These are phyloP conservation scores for Platanthera zijinensis DNA, from an alignment of 106 monocot genomes.

Conservation along the genomic window DNA sequence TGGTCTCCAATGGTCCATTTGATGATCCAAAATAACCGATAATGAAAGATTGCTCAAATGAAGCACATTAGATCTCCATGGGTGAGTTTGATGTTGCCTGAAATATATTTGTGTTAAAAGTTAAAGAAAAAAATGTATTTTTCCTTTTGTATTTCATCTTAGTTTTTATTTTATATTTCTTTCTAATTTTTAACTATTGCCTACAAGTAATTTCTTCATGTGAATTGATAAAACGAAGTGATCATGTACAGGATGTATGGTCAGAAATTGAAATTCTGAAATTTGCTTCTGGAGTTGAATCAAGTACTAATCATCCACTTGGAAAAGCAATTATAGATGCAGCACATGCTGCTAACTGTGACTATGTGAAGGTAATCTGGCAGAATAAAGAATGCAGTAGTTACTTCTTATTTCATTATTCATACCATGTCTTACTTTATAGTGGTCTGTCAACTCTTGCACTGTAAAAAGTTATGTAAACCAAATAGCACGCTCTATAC, in stretches of 20 bases:
- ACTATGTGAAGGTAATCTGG: constrained; percentile 44
- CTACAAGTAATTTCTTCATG: not conserved
- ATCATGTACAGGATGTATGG: constrained; percentile 28
- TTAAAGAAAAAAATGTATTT: not conserved
- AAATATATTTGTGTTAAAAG: not conserved
- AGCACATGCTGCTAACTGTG: constrained; percentile 51
- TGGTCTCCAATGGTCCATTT: too few relatives aligned
- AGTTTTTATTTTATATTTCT: not conserved
- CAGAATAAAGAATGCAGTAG: not conserved
- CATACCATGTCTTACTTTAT: not conserved
- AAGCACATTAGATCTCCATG: too few relatives aligned
- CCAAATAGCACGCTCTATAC: not conserved
- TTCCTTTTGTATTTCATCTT: not conserved
- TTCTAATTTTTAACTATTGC: not conserved
- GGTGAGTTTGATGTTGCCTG: not conserved
- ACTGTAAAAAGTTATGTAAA: not conserved
- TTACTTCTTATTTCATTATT: not conserved
- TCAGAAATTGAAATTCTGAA: constrained; percentile 70
- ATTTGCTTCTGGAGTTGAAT: constrained; percentile 90
- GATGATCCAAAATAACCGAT: too few relatives aligned
- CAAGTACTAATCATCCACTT: constrained; percentile 91
- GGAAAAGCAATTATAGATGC: constrained; percentile 94
- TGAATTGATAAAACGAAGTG: constrained; percentile 11
- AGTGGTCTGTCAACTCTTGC: not conserved
- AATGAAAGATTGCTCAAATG: too few relatives aligned